Percentiles rank a stretch among this genome's conserved stretches.
These are phyloP conservation scores for Colletotrichum sojae DNA, from an alignment of 2,329 filamentous ascomycete species.

Conservation along the genomic window DNA sequence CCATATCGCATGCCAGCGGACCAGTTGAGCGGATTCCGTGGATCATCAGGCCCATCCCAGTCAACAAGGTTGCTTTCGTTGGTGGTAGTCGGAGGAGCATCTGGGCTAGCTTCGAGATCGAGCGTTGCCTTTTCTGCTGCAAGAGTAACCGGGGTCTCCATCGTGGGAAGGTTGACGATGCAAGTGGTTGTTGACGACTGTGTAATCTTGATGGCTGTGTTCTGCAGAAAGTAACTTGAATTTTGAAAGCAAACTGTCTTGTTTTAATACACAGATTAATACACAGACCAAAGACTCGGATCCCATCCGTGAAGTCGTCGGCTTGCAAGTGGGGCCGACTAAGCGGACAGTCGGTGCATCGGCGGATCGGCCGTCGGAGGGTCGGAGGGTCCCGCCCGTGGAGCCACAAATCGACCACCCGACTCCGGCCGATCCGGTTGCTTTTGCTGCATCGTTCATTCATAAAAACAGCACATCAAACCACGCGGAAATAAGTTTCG, in stretches of 20 bases:
- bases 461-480: too few species aligned
- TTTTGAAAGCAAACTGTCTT: neutral
- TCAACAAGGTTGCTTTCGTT: constrained; percentile 57
- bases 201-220: neutral
- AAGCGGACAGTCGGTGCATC: constrained; percentile 2
- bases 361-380: constrained; percentile 10
- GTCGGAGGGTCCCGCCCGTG: constrained; percentile 9
- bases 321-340: neutral
- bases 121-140: neutral
- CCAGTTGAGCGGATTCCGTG: constrained; percentile 75
- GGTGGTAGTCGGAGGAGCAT: neutral
- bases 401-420: neutral
- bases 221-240: neutral
- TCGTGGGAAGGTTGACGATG: neutral
- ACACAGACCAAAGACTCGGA: neutral
- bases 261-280: constrained; percentile 6
- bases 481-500: too few species aligned
- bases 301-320: constrained; percentile 9
- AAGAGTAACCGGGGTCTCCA: constrained; percentile 4
- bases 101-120: constrained; percentile 9
- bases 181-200: neutral
- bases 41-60: constrained; percentile 72
- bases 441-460: too few species aligned
- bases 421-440: neutral
- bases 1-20: constrained; percentile 50